A percentile compares a stretch with the other conserved stretches of the same genome.
These are phyloP conservation scores for Xylaria multiplex DNA, from an alignment of 2,329 filamentous ascomycete genomes.

Conservation along the genomic window DNA sequence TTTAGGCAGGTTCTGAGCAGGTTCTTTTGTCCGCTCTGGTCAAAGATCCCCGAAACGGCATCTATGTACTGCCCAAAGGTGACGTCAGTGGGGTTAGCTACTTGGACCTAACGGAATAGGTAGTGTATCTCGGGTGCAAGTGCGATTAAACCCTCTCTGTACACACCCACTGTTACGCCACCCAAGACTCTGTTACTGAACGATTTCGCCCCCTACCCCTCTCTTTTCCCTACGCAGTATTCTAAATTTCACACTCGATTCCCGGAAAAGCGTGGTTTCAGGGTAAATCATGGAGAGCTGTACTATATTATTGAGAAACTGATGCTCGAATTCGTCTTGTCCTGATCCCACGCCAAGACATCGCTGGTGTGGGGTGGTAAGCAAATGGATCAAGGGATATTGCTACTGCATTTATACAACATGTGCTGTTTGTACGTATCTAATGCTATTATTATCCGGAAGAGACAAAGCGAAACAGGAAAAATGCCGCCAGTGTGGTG, in stretches of 20 bases:
- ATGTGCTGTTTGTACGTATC: neutral
- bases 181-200: too few relatives aligned
- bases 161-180: too few relatives aligned
- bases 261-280: neutral
- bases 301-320: neutral
- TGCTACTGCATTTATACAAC: neutral
- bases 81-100: too few relatives aligned
- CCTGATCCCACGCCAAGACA: neutral
- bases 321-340: neutral
- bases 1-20: slow-evolving; percentile 1
- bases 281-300: too few relatives aligned
- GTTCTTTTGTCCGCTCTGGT: too few relatives aligned
- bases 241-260: neutral
- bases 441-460: neutral
- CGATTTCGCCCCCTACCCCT: neutral
- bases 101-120: too few relatives aligned
- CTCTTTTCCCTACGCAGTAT: neutral
- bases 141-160: too few relatives aligned
- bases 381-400: neutral
- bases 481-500: slow-evolving; percentile 8
- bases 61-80: too few relatives aligned
- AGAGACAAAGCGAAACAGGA: neutral
- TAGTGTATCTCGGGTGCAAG: too few relatives aligned
- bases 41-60: too few relatives aligned
- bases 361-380: neutral